Evolutionary conservation across 805 yeast genomes (phyloP), one percentile per base, ranked within the genome.

Genomic region (Brettanomyces naardenensis): DNA sequence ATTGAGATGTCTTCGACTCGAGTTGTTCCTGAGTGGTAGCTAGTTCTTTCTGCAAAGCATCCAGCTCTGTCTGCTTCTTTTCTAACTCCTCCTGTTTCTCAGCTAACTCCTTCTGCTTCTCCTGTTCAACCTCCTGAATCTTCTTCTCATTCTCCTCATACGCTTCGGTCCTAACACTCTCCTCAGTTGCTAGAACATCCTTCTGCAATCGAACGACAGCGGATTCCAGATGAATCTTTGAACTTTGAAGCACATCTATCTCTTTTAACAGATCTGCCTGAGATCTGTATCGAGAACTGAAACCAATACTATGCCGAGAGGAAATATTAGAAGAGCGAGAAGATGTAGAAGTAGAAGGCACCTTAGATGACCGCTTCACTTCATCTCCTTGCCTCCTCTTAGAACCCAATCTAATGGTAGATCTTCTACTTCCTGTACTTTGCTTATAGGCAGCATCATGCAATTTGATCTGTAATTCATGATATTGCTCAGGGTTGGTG

Each of bases 81-180:
- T 30, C 21, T 3, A 30, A 30, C 19, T 30, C 10, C 13, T 30
- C 33, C 19, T 7, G 6, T 7, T n/a, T 19, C 33, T 17, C 18
- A 13, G 21, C 21, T 17, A 20, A n/a, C 6, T 30, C 19, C 33
- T 30, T 19, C 9, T 14, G 21, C 33, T 15, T 30, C 19, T 61
- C 55, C 1, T 46, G 43, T 3, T 61, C 61, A 23, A 68, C 54
- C 19, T 68, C 65, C n/a, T 59, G 54, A 5, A 63, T 48, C 34
- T 59, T 59, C 4, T 44, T 47, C 35, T 62, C 66, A 39, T 60
- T 62, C 20, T 58, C 65, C 17, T 54, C 49, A 25, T 51, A 54
- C 17, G 54, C 22, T 33, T 54, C 50, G 6, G 35, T 39, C 41
- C 67, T 58, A 4, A 61, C 31, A 4, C 42, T 48, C 19, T 52